phyloP scores from a whole-genome alignment of 2,329 filamentous ascomycete genomes.

The Hypoxylon sp. region DNA sequence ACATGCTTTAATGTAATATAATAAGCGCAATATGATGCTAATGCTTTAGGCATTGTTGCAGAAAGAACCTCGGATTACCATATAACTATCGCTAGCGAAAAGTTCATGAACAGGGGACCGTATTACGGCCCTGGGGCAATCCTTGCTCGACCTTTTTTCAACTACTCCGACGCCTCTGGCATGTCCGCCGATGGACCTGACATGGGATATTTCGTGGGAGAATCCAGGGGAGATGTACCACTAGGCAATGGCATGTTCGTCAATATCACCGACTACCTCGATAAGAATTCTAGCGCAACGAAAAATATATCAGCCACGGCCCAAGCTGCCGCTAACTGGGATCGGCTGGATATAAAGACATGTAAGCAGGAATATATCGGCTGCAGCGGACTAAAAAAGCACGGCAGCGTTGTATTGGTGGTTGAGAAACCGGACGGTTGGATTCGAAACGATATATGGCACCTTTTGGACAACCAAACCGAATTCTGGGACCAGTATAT shows the following conservation, averaged over 20 bases:
- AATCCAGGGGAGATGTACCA: neutral
- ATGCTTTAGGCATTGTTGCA: neutral
- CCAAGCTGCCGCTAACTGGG: constrained; percentile 9
- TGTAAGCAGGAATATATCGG: constrained; percentile 28
- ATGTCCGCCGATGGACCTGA: neutral
- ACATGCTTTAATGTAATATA: no score
- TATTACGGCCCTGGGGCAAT: constrained; percentile 32
- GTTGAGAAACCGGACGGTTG: constrained; percentile 34
- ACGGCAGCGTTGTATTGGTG: constrained; percentile 31
- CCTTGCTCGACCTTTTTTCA: constrained; percentile 18
- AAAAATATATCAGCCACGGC: constrained; percentile 20
- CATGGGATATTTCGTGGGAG: neutral
- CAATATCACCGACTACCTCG: constrained; percentile 17
- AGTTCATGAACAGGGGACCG: constrained; percentile 27
- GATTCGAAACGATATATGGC: constrained; percentile 37
- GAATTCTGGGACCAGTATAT: constrained; percentile 34
- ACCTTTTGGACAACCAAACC: constrained; percentile 28
- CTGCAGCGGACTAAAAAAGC: constrained; percentile 27
- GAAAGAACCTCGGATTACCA: constrained; percentile 29
- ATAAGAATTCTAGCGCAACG: constrained; percentile 5
- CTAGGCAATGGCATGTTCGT: constrained; percentile 10
- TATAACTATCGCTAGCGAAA: constrained; percentile 36
- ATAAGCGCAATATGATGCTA: constrained; percentile 4
- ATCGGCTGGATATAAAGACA: constrained; percentile 11
- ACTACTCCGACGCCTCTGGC: no score